Evolutionary conservation across 768 basidiomycete species (phyloP), one percentile per base, ranked within the genome.

Genomic region (Rhodosporidiobolus odoratus): DNA sequence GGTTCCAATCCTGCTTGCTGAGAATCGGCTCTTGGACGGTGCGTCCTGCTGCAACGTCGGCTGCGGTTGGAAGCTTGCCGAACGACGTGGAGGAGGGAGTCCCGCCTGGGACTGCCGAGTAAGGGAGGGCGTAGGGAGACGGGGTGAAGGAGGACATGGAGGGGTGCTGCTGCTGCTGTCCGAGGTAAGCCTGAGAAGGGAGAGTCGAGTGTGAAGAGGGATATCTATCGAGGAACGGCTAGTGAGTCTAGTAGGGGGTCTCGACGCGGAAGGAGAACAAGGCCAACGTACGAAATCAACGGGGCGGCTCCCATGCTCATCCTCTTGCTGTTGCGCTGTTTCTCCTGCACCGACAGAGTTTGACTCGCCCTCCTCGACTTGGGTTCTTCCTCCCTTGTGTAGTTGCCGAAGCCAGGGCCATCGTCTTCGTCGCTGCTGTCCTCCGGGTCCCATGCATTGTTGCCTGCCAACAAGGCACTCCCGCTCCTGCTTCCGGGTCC

Each of bases 21-120:
- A 60, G 40, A 34, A 67, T 62, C 12, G 66, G 66, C 0, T 37
- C 15, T 38, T 60, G 59, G 38, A 67, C 66, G 50, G 58, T 61
- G 32, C 61, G 58, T 4, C 34, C 38, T 12, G 58, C 66, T 4
- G n/a, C 59, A 13, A 16, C 58, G 34, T 32, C 17, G 35, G 8
- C 7, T 3, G 54, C 25, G 37, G 37, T 21, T 4, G 54, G 32
- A 17, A 21, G 38, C 57, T 58, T 56, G 34, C 32, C 54, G 54
- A 56, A 56, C 25, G 37, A 27, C 25, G 57, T 27, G 57, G 54
- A 34, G 38, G 57, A 58, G 38, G 57, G 25, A 40, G 25, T 37
- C 6, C 7, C 50, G 50, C 12, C 21, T 37, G 38, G 38, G 38
- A 32, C 27, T 37, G 23, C 37, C 25, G 16, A 7, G 57, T 58